These are phyloP conservation scores for Dinochytrium kinnereticum DNA, from an alignment of 371 early-diverging fungal species.

Conservation along the genomic window DNA sequence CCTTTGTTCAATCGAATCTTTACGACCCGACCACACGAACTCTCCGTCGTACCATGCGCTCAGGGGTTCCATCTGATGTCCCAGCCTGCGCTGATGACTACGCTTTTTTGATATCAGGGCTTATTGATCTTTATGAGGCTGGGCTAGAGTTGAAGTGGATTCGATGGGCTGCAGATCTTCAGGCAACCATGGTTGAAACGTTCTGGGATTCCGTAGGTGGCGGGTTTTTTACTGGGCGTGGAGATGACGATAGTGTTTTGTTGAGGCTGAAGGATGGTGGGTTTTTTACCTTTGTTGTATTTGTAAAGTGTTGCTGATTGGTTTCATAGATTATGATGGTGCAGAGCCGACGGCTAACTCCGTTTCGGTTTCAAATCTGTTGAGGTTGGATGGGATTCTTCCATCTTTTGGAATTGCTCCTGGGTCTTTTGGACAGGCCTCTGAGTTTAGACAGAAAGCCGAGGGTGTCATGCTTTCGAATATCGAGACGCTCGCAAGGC, in stretches of 20 bases:
- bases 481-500: neutral
- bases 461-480: constrained; percentile 8
- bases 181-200: constrained; percentile 59
- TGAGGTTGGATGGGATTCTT: constrained; percentile 30
- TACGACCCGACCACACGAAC: constrained; percentile 44
- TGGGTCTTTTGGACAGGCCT: neutral
- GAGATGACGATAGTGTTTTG: constrained; percentile 54
- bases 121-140: constrained; percentile 67
- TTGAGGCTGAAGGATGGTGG: constrained; percentile 67
- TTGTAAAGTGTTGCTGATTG: neutral
- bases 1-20: constrained; percentile 57
- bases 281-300: constrained; percentile 6
- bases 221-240: constrained; percentile 61
- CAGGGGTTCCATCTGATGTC: constrained; percentile 53
- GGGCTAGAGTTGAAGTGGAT: constrained; percentile 61
- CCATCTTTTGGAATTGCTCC: neutral
- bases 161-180: constrained; percentile 63
- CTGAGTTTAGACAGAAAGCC: constrained; percentile 6
- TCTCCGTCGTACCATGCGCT: constrained; percentile 57
- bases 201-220: constrained; percentile 63
- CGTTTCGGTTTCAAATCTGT: constrained; percentile 32
- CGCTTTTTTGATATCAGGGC: constrained; percentile 46
- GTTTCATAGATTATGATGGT: constrained; percentile 63
- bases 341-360: constrained; percentile 66
- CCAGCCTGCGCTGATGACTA: constrained; percentile 70